Base-by-base conservation (phyloP, 2,329 filamentous ascomycete species). In the Colletotrichum cereale region DNA sequence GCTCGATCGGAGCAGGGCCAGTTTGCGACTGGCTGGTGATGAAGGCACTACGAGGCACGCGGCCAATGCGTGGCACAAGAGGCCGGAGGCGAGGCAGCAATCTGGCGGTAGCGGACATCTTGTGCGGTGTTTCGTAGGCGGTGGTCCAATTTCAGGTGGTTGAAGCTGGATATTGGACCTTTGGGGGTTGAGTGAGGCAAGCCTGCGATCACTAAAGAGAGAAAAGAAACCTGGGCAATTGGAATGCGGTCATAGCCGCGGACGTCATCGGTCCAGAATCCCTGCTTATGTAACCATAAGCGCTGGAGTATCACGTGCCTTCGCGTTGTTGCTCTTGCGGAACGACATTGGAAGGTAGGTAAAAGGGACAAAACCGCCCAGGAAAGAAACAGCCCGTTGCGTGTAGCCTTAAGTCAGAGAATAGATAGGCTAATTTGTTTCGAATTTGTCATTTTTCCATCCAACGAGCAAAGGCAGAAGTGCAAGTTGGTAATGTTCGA, bases 61-160 rank as follows among this genome's bases (percentile, higher is more conserved):
- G 74, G 74, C 74, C 71, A 16, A 74, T 50, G 52, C 74, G 73
- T 24, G 76, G 71, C 61, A 76, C 76, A 47, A 79, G 68, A 5
- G 77, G 79, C 60, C 79, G 75, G 47, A 82, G 75, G 67, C 77
- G 77, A 48, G 79, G 77, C 55, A 79, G 65, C 62, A 83, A 66
- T 73, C 76, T 77, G 6, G 73, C 71, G 3, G 81, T 60, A 5
- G 79, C 62, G 55, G 79, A 76, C 82, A 83, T 83, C 67, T 75
- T 72, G 47, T n/a, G 18, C 40, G 52, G 47, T 58, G 56, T 34
- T 60, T 58, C 40, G 38, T 26, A 29, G 62, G 48, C 7, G 34
- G n/a, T 52, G 21, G 47, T 72, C 55, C 66, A 66, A 53, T 52
- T 66, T 36, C 8, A 66, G 26, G 36, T 50, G 31, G 40, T 42